Evolutionary conservation across 805 yeast genomes (phyloP).

Genomic region (Wickerhamomyces alni): DNA sequence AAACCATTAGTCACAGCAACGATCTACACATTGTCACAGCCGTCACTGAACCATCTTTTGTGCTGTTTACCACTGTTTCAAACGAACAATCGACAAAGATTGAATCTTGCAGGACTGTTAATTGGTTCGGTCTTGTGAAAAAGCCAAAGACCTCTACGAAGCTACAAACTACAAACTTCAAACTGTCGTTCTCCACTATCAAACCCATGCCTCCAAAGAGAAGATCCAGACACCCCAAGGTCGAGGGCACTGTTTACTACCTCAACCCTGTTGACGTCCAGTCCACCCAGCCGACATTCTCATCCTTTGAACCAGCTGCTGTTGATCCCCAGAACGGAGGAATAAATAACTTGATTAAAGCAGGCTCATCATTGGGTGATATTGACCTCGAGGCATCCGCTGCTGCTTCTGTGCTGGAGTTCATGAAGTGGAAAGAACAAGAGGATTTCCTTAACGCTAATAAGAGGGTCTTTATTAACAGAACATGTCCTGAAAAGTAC

Average conservation of each 20-base stretch:
- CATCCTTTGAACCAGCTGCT: background rate
- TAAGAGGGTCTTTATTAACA: conserved; percentile 3
- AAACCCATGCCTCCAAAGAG: conserved; percentile 1
- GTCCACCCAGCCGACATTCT: background rate
- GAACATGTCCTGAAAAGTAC: conserved; percentile 1
- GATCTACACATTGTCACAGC: no score
- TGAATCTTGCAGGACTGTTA: no score
- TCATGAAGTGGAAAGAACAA: background rate
- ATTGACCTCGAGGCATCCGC: background rate
- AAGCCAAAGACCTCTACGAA: no score
- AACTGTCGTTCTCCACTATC: no score
- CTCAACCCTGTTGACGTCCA: background rate
- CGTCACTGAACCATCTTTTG: no score
- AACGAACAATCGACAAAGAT: no score
- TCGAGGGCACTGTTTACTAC: background rate
- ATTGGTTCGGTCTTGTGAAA: no score
- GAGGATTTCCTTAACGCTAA: background rate
- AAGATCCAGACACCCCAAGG: background rate
- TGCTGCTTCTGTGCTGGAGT: conserved; percentile 2
- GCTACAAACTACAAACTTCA: no score
- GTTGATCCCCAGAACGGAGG: background rate
- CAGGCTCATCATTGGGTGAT: conserved; percentile 1
- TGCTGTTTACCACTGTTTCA: no score
- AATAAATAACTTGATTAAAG: background rate
- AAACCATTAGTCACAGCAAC: no score